Evolutionary conservation across 371 early-diverging fungal genomes (phyloP), one percentile per base, ranked within the genome.

Genomic region (Blakeslea trispora): DNA sequence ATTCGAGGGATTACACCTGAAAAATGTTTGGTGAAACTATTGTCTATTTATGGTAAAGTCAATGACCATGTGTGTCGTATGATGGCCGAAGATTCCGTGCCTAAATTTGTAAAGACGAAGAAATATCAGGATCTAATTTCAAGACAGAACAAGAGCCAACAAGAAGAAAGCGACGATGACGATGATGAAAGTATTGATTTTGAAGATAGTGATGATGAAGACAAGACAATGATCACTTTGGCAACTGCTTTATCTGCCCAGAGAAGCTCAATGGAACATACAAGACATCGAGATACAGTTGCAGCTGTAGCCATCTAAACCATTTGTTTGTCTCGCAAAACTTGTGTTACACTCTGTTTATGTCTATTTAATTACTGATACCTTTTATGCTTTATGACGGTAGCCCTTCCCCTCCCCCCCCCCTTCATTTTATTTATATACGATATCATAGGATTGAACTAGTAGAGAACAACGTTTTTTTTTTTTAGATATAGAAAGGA

Each of bases 51-150:
- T 55, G 79, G 80, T 35, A 59, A 61, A n/a, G 83, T 84, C 13
- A 81, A 89, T 47, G 84, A 84, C 5, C 88, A 89, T 45, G 84
- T 89, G 34, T 91, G 86, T 67, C 66, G 80, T 17, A 74, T 91
- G 24, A 86, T 89, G 87, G 88, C 91, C 14, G 82, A 83, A 18
- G 91, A 91, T 50, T 89, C 89, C 3, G 83, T 89, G 10, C 89
- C 91, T 1, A 91, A 88, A 65, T 91, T 89, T 63, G 71, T 83
- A 11, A 82, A 75, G 55, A 89, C 91, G 9, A 70, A 79, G 19
- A 72, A 72, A 59, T 91, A 91, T 57, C 67, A 61, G 11, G 56
- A 71, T 31, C 44, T 74, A 9, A 19, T 72, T 4, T 15, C 49
- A 23, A 21, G 45, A n/a, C 44, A 50, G 37, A 24, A 58, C 14